A percentile compares a stretch with the other conserved stretches of the same genome.
These are phyloP conservation scores for Caloboletus inedulis DNA, from an alignment of 1,284 basidiomycete species.

Conservation along the genomic window DNA sequence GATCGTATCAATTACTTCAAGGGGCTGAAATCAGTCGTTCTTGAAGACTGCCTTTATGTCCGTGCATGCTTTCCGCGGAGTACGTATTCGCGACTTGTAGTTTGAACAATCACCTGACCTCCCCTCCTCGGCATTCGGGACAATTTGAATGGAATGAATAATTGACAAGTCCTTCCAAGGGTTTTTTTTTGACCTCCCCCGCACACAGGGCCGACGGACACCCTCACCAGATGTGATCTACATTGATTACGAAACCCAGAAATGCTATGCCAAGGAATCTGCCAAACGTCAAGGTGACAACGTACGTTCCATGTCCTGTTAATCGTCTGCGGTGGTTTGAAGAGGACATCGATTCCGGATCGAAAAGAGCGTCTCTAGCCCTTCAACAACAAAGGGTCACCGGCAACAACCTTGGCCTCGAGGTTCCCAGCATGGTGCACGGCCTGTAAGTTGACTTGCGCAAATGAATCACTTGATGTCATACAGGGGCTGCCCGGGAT, in stretches of 20 bases:
- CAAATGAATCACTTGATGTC: neutral
- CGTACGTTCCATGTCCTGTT: neutral
- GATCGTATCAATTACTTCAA: constrained; percentile 69
- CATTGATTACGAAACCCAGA: constrained; percentile 68
- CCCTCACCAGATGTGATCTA: constrained; percentile 58
- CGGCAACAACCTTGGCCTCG: neutral
- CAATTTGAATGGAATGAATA: constrained; percentile 63
- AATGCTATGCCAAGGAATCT: constrained; percentile 67
- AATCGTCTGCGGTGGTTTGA: constrained; percentile 1
- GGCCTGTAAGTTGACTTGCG: neutral
- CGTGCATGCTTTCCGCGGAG: constrained; percentile 73
- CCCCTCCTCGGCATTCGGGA: constrained; percentile 44
- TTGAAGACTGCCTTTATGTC: constrained; percentile 64
- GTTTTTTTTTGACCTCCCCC: neutral
- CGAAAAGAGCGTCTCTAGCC: neutral
- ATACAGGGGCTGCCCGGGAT: neutral
- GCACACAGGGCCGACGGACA: constrained; percentile 57
- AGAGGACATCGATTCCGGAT: constrained; percentile 9
- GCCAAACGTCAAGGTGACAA: constrained; percentile 41
- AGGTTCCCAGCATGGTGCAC: neutral
- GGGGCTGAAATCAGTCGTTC: constrained; percentile 58
- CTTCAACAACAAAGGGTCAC: neutral
- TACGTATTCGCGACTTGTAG: constrained; percentile 26
- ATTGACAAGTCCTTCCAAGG: neutral
- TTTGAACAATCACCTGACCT: constrained; percentile 13